Base-by-base conservation (phyloP, 2,329 filamentous ascomycete species). In the Penicillium thymicola region DNA sequence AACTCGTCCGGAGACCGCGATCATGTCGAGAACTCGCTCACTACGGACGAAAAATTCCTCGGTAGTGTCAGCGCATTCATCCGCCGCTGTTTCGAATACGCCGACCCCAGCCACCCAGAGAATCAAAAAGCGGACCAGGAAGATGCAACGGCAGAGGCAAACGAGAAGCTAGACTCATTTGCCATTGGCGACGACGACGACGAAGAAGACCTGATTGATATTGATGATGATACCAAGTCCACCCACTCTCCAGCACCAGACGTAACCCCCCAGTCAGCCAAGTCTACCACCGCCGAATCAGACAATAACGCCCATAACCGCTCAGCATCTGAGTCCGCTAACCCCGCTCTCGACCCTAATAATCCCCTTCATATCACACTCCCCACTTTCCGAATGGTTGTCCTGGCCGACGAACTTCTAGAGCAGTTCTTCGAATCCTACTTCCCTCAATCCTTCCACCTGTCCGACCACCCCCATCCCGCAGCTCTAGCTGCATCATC, bases 391-490 rank as follows among this genome's bases (percentile, higher is more conserved):
- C 89, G 94, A 63, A 99, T 99, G 94, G 92, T 99, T 4, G 90
- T 99, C 10, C 85, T 99, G 8, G 94, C 94, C 42, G 94, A 99
- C 69, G 94, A 99, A 73, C 83, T 95, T 0, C 84, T 99, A 6
- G 93, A 99, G 69, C 90, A 95, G 65, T 99, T 99, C 76, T 99
- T 99, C 72, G 94, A 99, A 76, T 90, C 90, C 0, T 95, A 92
- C 40, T 97, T 97, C 76, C 91, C 93, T 0, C 86, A 89, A 50
- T 96, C 92, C 1, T 95, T 99, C 83, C 91, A 90, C 67, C 86
- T 97, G 45, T 87, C 90, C 25, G 89, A 95, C 58, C 77, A 77
- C 28, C 78, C 81, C 2, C 71, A 81, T 32, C 74, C 78, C 37
- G 79, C 75, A 7, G 77, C 74, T 8, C 72, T 68, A 32, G 71